Evolutionary conservation across 140 eudicot species (phyloP).

Genomic region (Senecio squalidus): DNA sequence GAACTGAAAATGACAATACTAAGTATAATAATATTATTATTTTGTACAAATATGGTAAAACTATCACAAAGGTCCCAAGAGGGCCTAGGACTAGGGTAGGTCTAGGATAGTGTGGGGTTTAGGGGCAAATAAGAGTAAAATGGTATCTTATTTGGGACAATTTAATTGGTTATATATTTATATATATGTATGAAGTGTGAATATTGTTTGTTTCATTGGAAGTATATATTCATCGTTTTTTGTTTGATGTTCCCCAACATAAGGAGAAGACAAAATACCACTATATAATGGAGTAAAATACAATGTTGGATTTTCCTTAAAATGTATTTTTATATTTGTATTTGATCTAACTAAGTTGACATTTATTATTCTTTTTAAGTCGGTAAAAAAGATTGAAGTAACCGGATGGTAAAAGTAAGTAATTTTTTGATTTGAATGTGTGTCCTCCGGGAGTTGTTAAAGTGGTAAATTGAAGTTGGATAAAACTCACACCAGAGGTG

Average conservation of each 20-base stretch:
- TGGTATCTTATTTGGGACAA: constrained; percentile 12
- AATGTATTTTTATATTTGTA: too few relatives aligned
- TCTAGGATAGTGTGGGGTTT: background rate
- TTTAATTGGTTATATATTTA: constrained; percentile 7
- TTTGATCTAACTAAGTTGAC: background rate
- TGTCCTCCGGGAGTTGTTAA: too few relatives aligned
- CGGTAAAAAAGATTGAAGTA: too few relatives aligned
- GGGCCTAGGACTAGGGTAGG: constrained; percentile 3
- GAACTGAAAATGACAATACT: constrained; percentile 29
- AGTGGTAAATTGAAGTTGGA: too few relatives aligned
- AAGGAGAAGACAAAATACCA: constrained; percentile 25
- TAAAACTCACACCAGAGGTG: too few relatives aligned
- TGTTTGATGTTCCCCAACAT: constrained; percentile 25
- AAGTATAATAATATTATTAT: background rate
- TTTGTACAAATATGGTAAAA: constrained; percentile 1
- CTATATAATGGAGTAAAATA: constrained; percentile 1
- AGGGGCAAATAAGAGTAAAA: constrained; percentile 15
- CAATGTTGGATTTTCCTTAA: constrained; percentile 2
- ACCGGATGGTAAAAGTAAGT: too few relatives aligned
- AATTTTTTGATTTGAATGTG: too few relatives aligned
- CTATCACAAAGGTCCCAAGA: background rate
- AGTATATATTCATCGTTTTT: constrained; percentile 9
- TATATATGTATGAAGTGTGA: background rate
- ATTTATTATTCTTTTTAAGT: background rate
- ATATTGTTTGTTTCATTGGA: constrained; percentile 27